Evolutionary conservation across 2,329 filamentous ascomycete species (phyloP).

Genomic region (Ophiostoma montium): DNA sequence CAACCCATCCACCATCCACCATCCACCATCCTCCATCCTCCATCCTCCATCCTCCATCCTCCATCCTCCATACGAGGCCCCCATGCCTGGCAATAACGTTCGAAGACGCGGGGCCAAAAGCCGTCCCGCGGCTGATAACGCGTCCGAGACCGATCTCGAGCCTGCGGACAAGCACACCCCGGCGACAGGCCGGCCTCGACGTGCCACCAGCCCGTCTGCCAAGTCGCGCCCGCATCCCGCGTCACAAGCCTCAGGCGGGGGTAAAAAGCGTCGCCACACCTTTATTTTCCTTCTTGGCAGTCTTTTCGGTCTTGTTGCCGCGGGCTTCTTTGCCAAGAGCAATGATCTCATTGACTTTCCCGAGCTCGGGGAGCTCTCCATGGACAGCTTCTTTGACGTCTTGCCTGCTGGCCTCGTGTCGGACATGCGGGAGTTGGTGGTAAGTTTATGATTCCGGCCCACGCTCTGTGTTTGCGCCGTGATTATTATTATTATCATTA

Average conservation of each 20-base stretch:
- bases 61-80: no score
- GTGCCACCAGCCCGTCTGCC: background rate
- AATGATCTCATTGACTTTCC: constrained; percentile 80
- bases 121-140: background rate
- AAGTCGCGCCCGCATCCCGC: background rate
- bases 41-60: no score
- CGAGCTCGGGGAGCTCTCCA: constrained; percentile 55
- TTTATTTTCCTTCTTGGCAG: constrained; percentile 81
- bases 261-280: constrained; percentile 58
- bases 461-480: no score
- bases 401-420: constrained; percentile 73
- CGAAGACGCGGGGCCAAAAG: constrained; percentile 5
- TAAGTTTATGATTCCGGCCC: no score
- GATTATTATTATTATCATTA: no score
- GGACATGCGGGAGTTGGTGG: constrained; percentile 75
- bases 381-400: constrained; percentile 77
- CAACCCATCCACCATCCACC: no score
- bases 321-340: constrained; percentile 76
- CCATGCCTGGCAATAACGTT: constrained; percentile 2
- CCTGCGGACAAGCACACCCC: background rate
- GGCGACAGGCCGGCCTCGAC: background rate
- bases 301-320: constrained; percentile 76
- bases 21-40: no score
- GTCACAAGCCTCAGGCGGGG: background rate
- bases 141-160: background rate